A percentile compares a stretch with the other conserved stretches of the same genome.
These are phyloP conservation scores for Trypanosoma melophagium DNA, from an alignment of 208 protist genomes.

Conservation along the genomic window DNA sequence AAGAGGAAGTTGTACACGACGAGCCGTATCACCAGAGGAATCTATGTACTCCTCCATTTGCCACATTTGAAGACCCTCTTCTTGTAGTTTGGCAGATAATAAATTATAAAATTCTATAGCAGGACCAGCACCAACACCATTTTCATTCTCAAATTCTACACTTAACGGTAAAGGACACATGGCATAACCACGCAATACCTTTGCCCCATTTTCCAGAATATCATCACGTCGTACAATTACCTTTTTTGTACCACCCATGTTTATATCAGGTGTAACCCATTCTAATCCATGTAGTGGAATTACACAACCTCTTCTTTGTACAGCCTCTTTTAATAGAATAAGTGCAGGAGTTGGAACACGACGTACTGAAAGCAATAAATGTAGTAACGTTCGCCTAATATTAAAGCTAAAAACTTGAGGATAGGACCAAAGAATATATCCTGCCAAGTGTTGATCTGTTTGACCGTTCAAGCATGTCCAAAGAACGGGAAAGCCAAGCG, in stretches of 20 bases:
- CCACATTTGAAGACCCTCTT: constrained; percentile 47
- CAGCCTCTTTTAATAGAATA: constrained; percentile 14
- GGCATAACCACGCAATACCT: constrained; percentile 40
- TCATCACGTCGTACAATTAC: constrained; percentile 43
- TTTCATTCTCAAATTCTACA: constrained; percentile 77
- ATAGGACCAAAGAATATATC: constrained; percentile 70
- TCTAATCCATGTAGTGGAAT: constrained; percentile 41
- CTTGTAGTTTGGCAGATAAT: constrained; percentile 45
- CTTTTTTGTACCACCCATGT: constrained; percentile 32
- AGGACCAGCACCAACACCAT: constrained; percentile 76
- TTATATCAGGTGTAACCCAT: constrained; percentile 35
- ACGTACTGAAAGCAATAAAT: constrained; percentile 52
- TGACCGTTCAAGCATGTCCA: neutral
- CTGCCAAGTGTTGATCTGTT: constrained; percentile 38
- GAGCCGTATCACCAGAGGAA: constrained; percentile 4
- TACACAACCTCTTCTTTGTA: neutral
- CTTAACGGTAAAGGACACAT: constrained; percentile 64
- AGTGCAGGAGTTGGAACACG: constrained; percentile 26
- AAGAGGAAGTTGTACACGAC: constrained; percentile 28
- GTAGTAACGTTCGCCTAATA: constrained; percentile 58
- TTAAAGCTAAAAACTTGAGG: constrained; percentile 64
- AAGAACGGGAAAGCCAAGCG: constrained; percentile 35
- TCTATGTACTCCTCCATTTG: constrained; percentile 38
- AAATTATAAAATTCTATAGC: constrained; percentile 79
- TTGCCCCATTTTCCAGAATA: constrained; percentile 42